Base-by-base conservation (phyloP, 306 rosid species). In the Cicer chorassanicum region DNA sequence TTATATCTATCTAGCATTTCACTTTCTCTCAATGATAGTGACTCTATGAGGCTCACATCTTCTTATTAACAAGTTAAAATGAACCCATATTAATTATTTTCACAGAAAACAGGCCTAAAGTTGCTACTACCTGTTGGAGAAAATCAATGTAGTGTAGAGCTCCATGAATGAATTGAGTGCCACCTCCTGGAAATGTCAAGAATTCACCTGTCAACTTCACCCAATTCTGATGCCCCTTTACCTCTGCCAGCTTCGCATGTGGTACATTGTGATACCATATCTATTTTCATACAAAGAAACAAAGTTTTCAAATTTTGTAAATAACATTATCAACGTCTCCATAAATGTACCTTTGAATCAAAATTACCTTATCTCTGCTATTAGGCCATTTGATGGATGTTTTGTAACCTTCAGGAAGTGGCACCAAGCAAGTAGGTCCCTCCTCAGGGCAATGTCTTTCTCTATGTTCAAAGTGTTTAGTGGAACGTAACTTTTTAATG, bases 181-280 rank as follows among this genome's bases (percentile, higher is more conserved):
- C 98, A 53, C 98, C 98, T 18, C 98, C 98, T 0, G 98, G 98
- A 76, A 94, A 94, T 9, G 95, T 89, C 82, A 89, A 82, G 83
- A 87, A 90, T 70, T 94, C 98, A 15, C 98, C 97, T 0, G 89
- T 78, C 65, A 90, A 72, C 89, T 94, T 94, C 56, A 94, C 96
- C 98, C 98, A 91, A 46, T 91, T 94, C 65, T 94, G 96, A 82
- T 93, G 97, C n/a, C 98, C 97, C 78, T 91, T 93, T 74, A 93
- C 92, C 83, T 91, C 82, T 39, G 94, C 97, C 14, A 93, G 84
- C 87, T 13, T 42, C 40, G 83, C 75, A 70, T 90, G 96, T 21
- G 97, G 98, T 41, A 94, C 91, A 44, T 94, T 94, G 69, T 89
- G 89, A 66, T 86, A 91, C 97, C 92, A 90, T 80, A 91, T 90